These are phyloP conservation scores for Zychaea mexicana DNA, from an alignment of 371 early-diverging fungal species.

Conservation along the genomic window DNA sequence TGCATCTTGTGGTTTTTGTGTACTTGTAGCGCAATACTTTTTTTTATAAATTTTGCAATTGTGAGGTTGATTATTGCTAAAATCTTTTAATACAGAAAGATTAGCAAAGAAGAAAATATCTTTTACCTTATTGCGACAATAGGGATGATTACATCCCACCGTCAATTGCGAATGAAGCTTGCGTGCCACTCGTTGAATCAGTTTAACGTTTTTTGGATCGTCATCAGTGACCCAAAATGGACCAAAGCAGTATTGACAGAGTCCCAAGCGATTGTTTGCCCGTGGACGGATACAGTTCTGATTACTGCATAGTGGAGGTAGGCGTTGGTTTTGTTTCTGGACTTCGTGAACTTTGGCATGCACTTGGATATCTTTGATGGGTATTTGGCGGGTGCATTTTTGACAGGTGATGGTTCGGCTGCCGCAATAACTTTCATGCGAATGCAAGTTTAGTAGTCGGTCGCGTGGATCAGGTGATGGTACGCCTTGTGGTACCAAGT, in stretches of 20 bases:
- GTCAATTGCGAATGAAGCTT: conserved; percentile 79
- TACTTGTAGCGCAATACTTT: conserved; percentile 68
- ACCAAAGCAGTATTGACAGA: conserved; percentile 82
- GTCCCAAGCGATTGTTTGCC: conserved; percentile 55
- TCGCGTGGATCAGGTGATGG: conserved; percentile 64
- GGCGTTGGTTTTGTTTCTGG: conserved; percentile 58
- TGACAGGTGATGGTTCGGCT: conserved; percentile 81
- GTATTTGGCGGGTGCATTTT: conserved; percentile 73
- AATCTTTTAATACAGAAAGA: neutral
- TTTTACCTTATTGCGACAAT: conserved; percentile 71
- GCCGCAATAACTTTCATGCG: conserved; percentile 89
- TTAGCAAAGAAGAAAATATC: neutral
- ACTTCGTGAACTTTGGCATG: conserved; percentile 78
- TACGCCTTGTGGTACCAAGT: conserved; percentile 69
- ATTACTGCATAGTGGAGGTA: conserved; percentile 74
- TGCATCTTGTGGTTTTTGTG: conserved; percentile 58
- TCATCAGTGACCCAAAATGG: conserved; percentile 82
- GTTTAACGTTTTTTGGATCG: conserved; percentile 76
- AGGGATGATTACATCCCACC: conserved; percentile 71
- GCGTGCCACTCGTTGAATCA: conserved; percentile 73
- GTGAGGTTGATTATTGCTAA: no score
- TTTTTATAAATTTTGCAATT: neutral
- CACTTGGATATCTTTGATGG: conserved; percentile 77
- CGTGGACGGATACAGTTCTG: conserved; percentile 64
- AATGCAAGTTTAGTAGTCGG: conserved; percentile 63